phyloP scores from a whole-genome alignment of 2,329 filamentous ascomycete genomes.

The Microcera coccophila region DNA sequence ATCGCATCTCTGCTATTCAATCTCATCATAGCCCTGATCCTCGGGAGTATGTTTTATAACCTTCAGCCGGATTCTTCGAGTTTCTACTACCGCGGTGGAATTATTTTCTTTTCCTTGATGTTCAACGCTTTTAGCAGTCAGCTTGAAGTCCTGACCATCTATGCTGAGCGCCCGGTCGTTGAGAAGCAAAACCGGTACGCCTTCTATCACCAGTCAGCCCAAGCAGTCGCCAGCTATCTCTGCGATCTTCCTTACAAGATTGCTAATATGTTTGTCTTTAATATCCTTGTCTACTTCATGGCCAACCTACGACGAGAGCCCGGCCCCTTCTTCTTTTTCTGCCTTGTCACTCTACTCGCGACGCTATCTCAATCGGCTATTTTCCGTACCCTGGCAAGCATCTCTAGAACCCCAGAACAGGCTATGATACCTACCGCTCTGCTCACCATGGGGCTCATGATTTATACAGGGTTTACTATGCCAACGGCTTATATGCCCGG shows the following conservation, averaged over 20 bases:
- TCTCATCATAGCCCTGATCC: conserved; percentile 45
- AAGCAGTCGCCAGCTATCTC: conserved; percentile 17
- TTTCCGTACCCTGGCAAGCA: conserved; percentile 19
- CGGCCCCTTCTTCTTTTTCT: conserved; percentile 58
- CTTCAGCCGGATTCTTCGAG: conserved; percentile 37
- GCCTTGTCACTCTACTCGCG: conserved; percentile 36
- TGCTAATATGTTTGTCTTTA: conserved; percentile 34
- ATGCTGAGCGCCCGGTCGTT: conserved; percentile 28
- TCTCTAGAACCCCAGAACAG: conserved; percentile 18
- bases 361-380: conserved; percentile 19
- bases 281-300: conserved; percentile 58
- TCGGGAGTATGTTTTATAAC: conserved; percentile 49
- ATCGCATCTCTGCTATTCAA: conserved; percentile 38
- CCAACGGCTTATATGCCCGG: conserved; percentile 8
- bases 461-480: conserved; percentile 33
- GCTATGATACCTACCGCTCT: conserved; percentile 49
- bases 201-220: conserved; percentile 29
- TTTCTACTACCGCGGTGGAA: conserved; percentile 42
- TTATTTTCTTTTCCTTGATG: conserved; percentile 48
- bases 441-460: conserved; percentile 47
- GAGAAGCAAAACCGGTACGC: conserved; percentile 33
- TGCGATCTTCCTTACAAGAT: conserved; percentile 20
- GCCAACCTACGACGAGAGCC: conserved; percentile 55
- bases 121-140: conserved; percentile 42
- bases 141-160: conserved; percentile 27